Percentiles rank a stretch among this genome's conserved stretches.
Conservation (phyloP, 768 basidiomycete species). For the Lyophyllum shimeji region DNA sequence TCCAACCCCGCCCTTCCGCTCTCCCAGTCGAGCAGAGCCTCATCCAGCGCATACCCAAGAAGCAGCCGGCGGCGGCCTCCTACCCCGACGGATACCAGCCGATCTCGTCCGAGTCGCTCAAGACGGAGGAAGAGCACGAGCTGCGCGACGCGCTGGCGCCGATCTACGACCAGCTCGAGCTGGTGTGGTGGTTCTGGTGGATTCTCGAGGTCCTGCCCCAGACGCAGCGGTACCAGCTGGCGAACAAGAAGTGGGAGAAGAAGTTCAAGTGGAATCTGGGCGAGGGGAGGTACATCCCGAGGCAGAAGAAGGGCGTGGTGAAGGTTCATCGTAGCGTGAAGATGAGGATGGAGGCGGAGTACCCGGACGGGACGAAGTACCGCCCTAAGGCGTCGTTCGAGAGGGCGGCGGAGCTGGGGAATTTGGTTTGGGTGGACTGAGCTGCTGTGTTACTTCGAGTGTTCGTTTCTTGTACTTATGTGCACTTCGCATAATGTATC, state of each 20-base stretch:
- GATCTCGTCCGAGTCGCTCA: background rate
- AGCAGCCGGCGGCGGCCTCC: background rate
- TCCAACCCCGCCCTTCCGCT: background rate
- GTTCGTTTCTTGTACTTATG: no score
- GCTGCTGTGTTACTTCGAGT: no score
- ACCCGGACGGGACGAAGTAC: conserved; percentile 34
- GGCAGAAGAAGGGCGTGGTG: conserved; percentile 35
- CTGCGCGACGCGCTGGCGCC: conserved; percentile 46
- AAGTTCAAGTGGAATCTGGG: conserved; percentile 33
- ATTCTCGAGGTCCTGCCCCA: conserved; percentile 51
- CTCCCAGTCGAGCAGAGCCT: background rate
- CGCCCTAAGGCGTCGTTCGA: conserved; percentile 36
- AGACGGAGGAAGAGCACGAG: conserved; percentile 54
- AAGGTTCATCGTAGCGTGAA: conserved; percentile 51
- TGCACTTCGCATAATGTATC: no score
- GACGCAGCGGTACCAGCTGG: conserved; percentile 34
- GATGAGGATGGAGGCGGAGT: conserved; percentile 52
- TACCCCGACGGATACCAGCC: background rate
- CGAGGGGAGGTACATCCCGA: conserved; percentile 37
- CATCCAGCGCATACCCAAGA: conserved; percentile 1
- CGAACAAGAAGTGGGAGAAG: conserved; percentile 28
- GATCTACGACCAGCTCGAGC: conserved; percentile 49
- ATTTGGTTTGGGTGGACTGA: conserved; percentile 21
- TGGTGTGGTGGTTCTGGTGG: conserved; percentile 52
- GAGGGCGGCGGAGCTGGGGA: conserved; percentile 11